Base-by-base conservation (phyloP, 768 basidiomycete genomes). In the Piloderma croceum region DNA sequence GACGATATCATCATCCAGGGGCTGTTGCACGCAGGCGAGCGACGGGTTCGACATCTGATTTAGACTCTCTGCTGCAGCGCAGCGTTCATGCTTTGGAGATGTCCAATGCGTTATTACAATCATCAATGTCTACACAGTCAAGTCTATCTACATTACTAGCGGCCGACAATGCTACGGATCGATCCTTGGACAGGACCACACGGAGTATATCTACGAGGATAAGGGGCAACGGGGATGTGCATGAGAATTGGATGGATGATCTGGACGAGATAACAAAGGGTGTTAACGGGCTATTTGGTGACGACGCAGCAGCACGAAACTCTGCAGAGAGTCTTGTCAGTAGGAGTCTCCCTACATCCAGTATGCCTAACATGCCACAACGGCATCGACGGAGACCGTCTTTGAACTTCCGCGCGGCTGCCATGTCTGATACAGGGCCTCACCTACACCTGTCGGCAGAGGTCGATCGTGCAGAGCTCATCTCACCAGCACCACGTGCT, bases 71-170 rank as follows among this genome's bases (percentile, higher is more conserved):
- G 12, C 71, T 90, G 2, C 84, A 79, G 43, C 78, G 88, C 46
- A 88, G 85, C 48, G 84, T 90, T 11, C 79, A 88, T 60, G 88
- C 88, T 1, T 69, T 91, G 7, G 89, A 90, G 57, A 80, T 89
- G 70, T 90, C 88, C 4, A 90, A 90, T 43, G 73, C 79, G 3
- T 66, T 90, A 9, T 66, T 91, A 34, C 81, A 86, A 54, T 79
- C 77, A 10, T 83, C 83, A 17, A 81, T 89, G 50, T 74, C 80
- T 29, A 81, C 87, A 1, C 81, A 83, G 46, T 69, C 79, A 10
- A 76, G 65, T 24, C 63, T 73, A 25, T 69, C 68, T 24, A 61
- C 69, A 3, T 62, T 81, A 29, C 59, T 82, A 22, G 67, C 71
- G 18, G 52, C 69, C 12, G 77, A 75, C 41, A 60, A 59, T 6